A percentile compares a stretch with the other conserved stretches of the same genome.
Evolutionary conservation across 2,329 filamentous ascomycete genomes (phyloP).

Genomic region (Neofusicoccum laricinum): DNA sequence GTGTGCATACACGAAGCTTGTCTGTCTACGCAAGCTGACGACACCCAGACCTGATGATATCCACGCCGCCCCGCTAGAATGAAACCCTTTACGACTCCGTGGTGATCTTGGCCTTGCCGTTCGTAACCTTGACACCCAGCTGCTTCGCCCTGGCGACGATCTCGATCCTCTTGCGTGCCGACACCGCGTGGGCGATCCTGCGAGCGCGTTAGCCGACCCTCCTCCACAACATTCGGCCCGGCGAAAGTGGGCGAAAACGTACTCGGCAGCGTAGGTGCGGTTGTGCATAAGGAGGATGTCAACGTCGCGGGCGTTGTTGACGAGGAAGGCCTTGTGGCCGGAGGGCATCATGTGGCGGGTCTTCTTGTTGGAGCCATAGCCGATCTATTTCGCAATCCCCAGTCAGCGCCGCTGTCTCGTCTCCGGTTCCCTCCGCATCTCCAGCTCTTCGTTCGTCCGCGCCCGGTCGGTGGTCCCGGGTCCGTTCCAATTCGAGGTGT

Average conservation of each 20-base stretch:
- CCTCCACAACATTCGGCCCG: neutral
- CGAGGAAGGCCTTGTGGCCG: slow-evolving; percentile 99
- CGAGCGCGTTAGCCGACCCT: slow-evolving; percentile 18
- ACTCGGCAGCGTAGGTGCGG: slow-evolving; percentile 98
- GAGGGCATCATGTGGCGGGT: slow-evolving; percentile 98
- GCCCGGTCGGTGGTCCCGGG: neutral
- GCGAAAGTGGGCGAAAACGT: slow-evolving; percentile 46
- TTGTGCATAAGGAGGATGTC: slow-evolving; percentile 99
- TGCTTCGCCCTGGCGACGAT: slow-evolving; percentile 97
- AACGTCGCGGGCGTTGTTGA: slow-evolving; percentile 93
- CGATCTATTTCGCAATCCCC: slow-evolving; percentile 63
- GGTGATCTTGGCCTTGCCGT: slow-evolving; percentile 97
- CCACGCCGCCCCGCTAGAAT: slow-evolving; percentile 19
- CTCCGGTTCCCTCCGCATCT: neutral
- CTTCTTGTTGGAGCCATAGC: slow-evolving; percentile 99
- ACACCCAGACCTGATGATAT: slow-evolving; percentile 18
- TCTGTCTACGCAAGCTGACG: slow-evolving; percentile 17
- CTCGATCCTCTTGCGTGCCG: slow-evolving; percentile 96
- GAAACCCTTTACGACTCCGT: slow-evolving; percentile 66
- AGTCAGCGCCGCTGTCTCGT: slow-evolving; percentile 28
- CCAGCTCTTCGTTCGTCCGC: neutral
- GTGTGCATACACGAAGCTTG: slow-evolving; percentile 17
- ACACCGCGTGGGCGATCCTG: slow-evolving; percentile 97
- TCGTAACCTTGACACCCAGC: slow-evolving; percentile 99
- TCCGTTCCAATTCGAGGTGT: neutral